Percentiles rank a stretch among this genome's conserved stretches.
phyloP scores from a whole-genome alignment of 305 asterid species.

The Solanum hybrid region DNA sequence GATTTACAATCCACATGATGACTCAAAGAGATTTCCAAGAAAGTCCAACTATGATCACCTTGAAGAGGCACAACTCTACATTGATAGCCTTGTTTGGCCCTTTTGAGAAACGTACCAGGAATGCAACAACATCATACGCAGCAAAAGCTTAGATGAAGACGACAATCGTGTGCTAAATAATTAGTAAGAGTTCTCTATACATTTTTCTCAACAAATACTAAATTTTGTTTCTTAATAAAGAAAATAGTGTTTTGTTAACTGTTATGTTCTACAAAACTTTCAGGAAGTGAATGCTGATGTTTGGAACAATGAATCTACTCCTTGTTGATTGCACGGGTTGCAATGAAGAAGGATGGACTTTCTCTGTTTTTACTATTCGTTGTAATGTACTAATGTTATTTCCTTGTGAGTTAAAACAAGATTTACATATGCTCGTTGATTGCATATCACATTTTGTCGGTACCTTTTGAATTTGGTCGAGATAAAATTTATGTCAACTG shows the following conservation, averaged over 20 bases:
- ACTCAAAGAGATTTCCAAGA: constrained; percentile 6
- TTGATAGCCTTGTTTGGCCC: constrained; percentile 42
- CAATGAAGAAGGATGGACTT: background rate
- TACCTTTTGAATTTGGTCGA: too few relatives aligned
- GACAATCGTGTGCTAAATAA: background rate
- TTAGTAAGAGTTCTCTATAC: background rate
- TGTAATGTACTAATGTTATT: background rate
- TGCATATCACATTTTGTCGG: too few relatives aligned
- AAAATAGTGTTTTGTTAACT: too few relatives aligned
- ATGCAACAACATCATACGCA: background rate
- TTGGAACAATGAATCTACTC: background rate
- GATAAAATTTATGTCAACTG: too few relatives aligned
- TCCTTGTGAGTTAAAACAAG: background rate
- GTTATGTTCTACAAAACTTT: too few relatives aligned
- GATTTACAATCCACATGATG: constrained; percentile 28
- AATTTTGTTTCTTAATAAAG: background rate
- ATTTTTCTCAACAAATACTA: background rate
- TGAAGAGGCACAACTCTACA: constrained; percentile 18
- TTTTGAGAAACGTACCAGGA: background rate
- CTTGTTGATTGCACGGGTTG: background rate
- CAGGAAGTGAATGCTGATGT: background rate
- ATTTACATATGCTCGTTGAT: background rate
- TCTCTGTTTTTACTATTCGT: too few relatives aligned
- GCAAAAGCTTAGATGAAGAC: background rate
- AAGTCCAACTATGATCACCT: background rate